Base-by-base conservation (phyloP, 805 yeast species). In the Sugiyamaella boreocaroliniensis region DNA sequence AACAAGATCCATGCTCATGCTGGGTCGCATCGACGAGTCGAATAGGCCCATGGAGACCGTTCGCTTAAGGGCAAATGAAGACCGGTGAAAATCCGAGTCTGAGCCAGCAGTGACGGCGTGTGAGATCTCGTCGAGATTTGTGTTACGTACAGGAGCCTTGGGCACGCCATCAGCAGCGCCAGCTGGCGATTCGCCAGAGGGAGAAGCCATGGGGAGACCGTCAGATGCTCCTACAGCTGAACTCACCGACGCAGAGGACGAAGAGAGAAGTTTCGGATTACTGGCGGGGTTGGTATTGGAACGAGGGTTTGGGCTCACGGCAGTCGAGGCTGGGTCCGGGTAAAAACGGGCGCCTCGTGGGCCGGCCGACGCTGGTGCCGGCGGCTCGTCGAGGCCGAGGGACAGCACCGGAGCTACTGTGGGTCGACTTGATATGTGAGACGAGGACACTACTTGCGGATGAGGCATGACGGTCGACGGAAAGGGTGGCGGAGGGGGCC, bases 31-130 rank as follows among this genome's bases (percentile, higher is more conserved):
- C 62, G 77, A 83, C 56, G 83, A 87, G 62, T 85, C 95, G 59
- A 88, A 71, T 12, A 86, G 67, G 0, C 96, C 96, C 76, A 88
- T 73, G 7, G 93, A 85, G 62, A 93, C 76, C 34, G 96, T 88
- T 64, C 96, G 72, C 62, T 87, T 88, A 62, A 88, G 71, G 61
- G 81, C 82, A 66, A 85, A 88, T 2, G 92, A 78, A 5, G 87
- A 78, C 53, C 76, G 79, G 50, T 80, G 76, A 63, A 88, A 87
- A 61, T 85, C 85, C 54, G 82, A 87, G 65, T 82, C 82, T 14
- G 45, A 32, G 45, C 78, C 74, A 4, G 92, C 89, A 55, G 83
- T 86, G 18, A 86, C 79, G 53, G 81, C 81, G 68, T 70, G 71
- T 47, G 79, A 76, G 12, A 75, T 59, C 48, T 58, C 58, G 40